Conservation (phyloP, 495 filamentous ascomycete genomes). For the Trichoderma parareesei region DNA sequence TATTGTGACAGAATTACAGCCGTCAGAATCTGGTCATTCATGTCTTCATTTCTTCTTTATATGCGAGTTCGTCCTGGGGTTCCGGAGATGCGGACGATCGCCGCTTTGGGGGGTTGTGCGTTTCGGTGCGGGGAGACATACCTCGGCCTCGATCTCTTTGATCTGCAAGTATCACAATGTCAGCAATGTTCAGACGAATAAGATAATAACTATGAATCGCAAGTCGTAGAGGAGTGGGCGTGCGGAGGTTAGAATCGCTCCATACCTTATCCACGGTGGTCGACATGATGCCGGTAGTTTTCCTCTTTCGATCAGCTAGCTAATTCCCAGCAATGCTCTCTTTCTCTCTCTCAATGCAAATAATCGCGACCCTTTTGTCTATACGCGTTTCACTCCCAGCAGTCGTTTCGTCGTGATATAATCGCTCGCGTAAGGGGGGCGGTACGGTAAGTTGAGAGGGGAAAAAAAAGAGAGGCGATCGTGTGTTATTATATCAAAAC, state of each 20-base stretch:
- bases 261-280: constrained; percentile 92
- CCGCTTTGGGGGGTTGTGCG: constrained; percentile 2
- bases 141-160: constrained; percentile 94
- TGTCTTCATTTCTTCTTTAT: no score
- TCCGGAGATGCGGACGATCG: background rate
- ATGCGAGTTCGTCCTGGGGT: no score
- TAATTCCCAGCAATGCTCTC: background rate
- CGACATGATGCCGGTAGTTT: constrained; percentile 58
- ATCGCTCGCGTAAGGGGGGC: background rate
- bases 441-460: background rate
- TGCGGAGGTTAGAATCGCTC: constrained; percentile 11
- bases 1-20: constrained; percentile 22
- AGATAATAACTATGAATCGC: background rate
- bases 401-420: no score
- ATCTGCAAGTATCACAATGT: constrained; percentile 50
- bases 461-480: background rate
- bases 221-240: constrained; percentile 4
- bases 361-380: no score
- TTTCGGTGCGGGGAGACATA: constrained; percentile 27
- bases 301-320: background rate
- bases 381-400: background rate
- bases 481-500: background rate
- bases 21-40: background rate
- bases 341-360: constrained; percentile 10
- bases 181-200: constrained; percentile 8